Percentiles rank a stretch among this genome's conserved stretches.
Conservation (phyloP, 306 rosid genomes). For the Citrullus amarus region DNA sequence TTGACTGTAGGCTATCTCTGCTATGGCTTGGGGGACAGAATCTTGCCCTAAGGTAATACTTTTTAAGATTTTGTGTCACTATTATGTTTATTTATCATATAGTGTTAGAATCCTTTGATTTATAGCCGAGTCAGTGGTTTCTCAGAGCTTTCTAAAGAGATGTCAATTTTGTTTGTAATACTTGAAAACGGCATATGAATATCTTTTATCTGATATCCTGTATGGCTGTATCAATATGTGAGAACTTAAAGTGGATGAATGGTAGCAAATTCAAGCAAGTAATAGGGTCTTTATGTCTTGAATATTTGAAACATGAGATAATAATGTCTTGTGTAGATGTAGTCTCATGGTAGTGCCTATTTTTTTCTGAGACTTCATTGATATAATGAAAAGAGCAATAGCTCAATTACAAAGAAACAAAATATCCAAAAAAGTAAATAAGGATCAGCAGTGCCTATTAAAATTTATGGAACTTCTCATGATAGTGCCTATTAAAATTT, state of each 20-base stretch:
- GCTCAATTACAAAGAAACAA: too few relatives aligned
- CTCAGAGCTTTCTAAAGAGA: not conserved
- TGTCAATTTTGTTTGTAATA: not conserved
- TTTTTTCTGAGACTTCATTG: not conserved
- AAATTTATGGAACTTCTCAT: not conserved
- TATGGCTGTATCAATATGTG: not conserved
- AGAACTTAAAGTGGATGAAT: not conserved
- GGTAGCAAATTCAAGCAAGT: not conserved
- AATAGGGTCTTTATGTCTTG: not conserved
- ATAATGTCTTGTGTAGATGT: not conserved
- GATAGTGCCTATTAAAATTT: not conserved
- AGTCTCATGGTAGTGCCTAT: not conserved
- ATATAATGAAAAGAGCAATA: too few relatives aligned
- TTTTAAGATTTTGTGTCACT: not conserved
- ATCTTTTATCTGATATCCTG: not conserved
- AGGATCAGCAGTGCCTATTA: too few relatives aligned
- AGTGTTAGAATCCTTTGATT: not conserved
- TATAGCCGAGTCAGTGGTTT: not conserved
- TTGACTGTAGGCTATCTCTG: conserved; percentile 66
- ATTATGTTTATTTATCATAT: not conserved
- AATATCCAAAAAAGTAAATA: too few relatives aligned
- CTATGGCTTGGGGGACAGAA: conserved; percentile 99
- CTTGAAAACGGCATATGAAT: not conserved
- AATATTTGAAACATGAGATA: not conserved
- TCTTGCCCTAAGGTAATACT: conserved; percentile 81